Base-by-base conservation (phyloP, 2,329 filamentous ascomycete species). In the Phyllosticta citriasiana region DNA sequence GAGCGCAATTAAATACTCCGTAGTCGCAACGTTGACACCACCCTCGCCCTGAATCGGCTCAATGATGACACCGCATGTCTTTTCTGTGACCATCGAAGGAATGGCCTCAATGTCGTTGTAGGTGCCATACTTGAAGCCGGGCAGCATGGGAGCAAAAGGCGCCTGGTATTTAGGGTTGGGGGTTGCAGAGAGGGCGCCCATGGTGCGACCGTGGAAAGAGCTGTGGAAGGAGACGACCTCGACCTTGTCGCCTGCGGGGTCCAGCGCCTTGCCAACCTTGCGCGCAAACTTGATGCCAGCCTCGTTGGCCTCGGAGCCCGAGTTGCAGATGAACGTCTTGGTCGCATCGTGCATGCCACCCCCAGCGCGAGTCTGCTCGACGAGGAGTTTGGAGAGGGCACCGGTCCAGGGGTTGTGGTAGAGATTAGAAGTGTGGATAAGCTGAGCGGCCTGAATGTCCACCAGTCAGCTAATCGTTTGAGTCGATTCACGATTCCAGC, bases 1-100 rank as follows among this genome's bases (percentile, higher is more conserved):
- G n/a, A 99, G 82, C 0, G 91, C 88, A 25, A 85, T 74, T 25
- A 99, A 81, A 74, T 97, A 99, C 66, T 91, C 89, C 3, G 88
- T 84, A 0, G 83, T 87, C 2, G 90, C 94, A 10, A 89, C 85
- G 67, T 93, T 88, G 57, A 99, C 88, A 66, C 94, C 94, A 16
- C 94, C 94, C 77, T 99, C 94, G 62, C 94, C 94, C 77, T 99
- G 94, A 64, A 99, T 96, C 8, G 94, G 94, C 80, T 99, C 94
- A 54, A 99, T 84, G 62, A 99, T 92, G 22, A 99, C 94, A 71
- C 91, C 92, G 69, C 92, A 97, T 0, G 94, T 97, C 66, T 86
- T 84, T 22, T 91, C 85, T 0, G 88, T 96, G 30, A 99, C 86
- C 19, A 96, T 78, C 0, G 82, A 81, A 19, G 86, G 77, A 59